These are phyloP conservation scores for Vitis cinerea DNA, from an alignment of 164 flowering plant genomes.

Conservation along the genomic window DNA sequence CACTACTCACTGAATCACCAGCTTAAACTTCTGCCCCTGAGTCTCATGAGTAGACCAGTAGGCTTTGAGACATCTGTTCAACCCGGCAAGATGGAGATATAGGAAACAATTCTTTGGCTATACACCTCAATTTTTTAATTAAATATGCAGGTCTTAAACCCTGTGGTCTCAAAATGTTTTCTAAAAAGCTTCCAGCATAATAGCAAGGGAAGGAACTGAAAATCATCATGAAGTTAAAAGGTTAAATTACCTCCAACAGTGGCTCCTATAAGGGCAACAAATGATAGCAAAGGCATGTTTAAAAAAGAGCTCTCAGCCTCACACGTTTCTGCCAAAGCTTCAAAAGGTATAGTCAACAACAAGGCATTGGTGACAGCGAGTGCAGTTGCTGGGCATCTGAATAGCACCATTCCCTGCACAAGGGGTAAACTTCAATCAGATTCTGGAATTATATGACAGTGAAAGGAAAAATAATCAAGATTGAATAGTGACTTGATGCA, in stretches of 20 bases:
- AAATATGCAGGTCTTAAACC: too few species aligned
- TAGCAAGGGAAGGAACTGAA: not conserved
- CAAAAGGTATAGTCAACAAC: slow-evolving; percentile 51
- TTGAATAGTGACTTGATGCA: not conserved
- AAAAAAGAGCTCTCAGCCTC: slow-evolving; percentile 56
- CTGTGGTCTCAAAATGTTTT: too few species aligned
- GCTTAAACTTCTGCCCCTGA: too few species aligned
- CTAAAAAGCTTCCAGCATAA: too few species aligned
- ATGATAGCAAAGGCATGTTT: slow-evolving; percentile 75
- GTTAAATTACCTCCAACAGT: slow-evolving; percentile 74
- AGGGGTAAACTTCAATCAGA: slow-evolving; percentile 6
- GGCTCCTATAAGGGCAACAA: slow-evolving; percentile 80
- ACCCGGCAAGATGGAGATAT: too few species aligned
- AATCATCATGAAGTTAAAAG: not conserved
- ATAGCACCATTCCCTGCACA: slow-evolving; percentile 32
- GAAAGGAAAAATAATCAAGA: not conserved
- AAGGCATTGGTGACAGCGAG: slow-evolving; percentile 43
- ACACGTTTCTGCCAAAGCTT: slow-evolving; percentile 91
- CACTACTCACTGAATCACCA: too few species aligned
- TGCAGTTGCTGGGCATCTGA: slow-evolving; percentile 27
- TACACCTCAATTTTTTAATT: too few species aligned
- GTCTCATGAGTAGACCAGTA: too few species aligned
- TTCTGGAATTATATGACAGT: not conserved
- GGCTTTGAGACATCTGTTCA: too few species aligned
- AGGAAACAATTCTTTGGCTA: too few species aligned